Evolutionary conservation across 2,329 filamentous ascomycete genomes (phyloP), one percentile per base, ranked within the genome.

Genomic region (Talaromyces sp.): DNA sequence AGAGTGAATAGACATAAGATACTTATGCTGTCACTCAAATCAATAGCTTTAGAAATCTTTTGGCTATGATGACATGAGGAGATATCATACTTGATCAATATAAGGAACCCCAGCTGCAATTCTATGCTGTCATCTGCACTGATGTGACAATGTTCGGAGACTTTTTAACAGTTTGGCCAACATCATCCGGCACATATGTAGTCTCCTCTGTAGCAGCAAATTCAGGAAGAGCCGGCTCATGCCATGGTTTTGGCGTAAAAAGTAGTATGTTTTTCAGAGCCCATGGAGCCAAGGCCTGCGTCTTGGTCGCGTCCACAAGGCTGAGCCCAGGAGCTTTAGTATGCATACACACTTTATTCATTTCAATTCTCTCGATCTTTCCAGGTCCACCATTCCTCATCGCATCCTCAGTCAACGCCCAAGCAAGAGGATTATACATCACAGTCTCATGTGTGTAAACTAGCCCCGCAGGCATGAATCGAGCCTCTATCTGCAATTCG

Each of bases 361-460:
- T 27, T 55, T 78, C 60, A 19, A 82, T 61, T 3, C 78, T 62
- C 3, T 58, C 67, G 1, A 73, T 49, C 24, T 69, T 54, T 0
- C 74, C 80, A 0, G 77, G 77, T 1, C 81, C 80, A 39, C 70
- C 70, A 57, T 82, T 68, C 9, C 61, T 70, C 52, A 84, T 68
- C 14, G 79, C 80, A 64, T 82, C 80, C 9, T 76, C 66, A 1
- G 76, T 66, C 39, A 83, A 61, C 2, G 62, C 64, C 62, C 61
- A 70, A 10, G 63, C 43, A 20, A 83, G 65, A 0, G 78, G 74
- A 54, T 82, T 80, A 57, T 76, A 80, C 37, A 84, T 67, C 30
- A 79, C 69, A 3, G 75, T 76, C 52, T 82, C 80, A 55, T 83
- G 81, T 0, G 73, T 76, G 62, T 80, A 82, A 42, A 81, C 66